Evolutionary conservation across 2,329 filamentous ascomycete genomes (phyloP).

Genomic region (Peltaster fructicola): DNA sequence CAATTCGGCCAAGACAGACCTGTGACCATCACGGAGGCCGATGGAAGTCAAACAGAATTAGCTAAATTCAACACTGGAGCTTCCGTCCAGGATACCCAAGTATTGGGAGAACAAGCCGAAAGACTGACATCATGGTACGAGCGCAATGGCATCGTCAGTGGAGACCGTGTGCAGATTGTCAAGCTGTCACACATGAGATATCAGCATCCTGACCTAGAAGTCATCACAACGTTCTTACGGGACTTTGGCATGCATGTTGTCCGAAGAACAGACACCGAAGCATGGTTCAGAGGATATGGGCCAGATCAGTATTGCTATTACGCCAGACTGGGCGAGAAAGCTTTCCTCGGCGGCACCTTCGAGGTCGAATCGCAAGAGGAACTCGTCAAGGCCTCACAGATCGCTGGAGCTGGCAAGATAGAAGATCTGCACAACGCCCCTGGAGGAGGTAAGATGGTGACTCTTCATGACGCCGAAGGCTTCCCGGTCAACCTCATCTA

Average conservation of each 20-base stretch:
- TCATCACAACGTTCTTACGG: constrained; percentile 29
- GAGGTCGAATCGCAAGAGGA: constrained; percentile 25
- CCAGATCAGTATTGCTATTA: constrained; percentile 28
- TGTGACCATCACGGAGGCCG: constrained; percentile 12
- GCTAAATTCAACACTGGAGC: constrained; percentile 22
- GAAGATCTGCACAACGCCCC: constrained; percentile 21
- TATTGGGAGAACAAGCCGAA: constrained; percentile 20
- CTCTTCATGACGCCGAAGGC: constrained; percentile 23
- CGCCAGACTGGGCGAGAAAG: constrained; percentile 21
- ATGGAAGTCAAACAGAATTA: constrained; percentile 7
- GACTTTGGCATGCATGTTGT: constrained; percentile 28
- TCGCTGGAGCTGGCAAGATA: constrained; percentile 17
- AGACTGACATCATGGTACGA: constrained; percentile 22
- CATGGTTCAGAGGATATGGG: constrained; percentile 28
- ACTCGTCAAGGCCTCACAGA: constrained; percentile 21
- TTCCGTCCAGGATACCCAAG: constrained; percentile 22
- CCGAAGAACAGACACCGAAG: constrained; percentile 19
- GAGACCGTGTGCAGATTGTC: constrained; percentile 29
- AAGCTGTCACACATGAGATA: constrained; percentile 36
- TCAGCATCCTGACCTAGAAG: constrained; percentile 32
- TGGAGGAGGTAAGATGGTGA: constrained; percentile 23
- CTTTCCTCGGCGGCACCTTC: constrained; percentile 27
- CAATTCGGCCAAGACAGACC: constrained; percentile 9
- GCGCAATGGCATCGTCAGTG: constrained; percentile 23
- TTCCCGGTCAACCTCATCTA: constrained; percentile 24